Evolutionary conservation across 305 asterid species (phyloP).

Genomic region (Fraxinus velutina): DNA sequence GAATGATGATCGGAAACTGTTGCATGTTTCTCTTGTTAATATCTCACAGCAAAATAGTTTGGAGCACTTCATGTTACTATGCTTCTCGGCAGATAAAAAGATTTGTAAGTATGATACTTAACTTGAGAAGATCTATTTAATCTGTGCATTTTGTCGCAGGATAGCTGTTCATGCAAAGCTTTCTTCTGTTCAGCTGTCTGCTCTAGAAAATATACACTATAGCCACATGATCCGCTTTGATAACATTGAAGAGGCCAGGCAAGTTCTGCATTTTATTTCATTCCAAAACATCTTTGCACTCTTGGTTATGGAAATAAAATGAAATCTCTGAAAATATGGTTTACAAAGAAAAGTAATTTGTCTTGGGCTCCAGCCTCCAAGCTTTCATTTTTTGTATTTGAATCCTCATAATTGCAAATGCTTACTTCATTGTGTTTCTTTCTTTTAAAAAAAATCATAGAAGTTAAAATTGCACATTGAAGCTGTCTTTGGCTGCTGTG

Average conservation of each 20-base stretch:
- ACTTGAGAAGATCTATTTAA: slow-evolving; percentile 16
- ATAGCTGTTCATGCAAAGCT: slow-evolving; percentile 64
- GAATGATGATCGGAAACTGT: neutral
- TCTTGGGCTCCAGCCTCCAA: neutral
- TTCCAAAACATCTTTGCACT: slow-evolving; percentile 15
- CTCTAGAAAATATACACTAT: slow-evolving; percentile 93
- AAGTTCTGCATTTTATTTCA: slow-evolving; percentile 19
- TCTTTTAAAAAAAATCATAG: neutral
- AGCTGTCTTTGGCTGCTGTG: slow-evolving; percentile 24
- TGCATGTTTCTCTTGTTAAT: neutral
- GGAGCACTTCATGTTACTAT: neutral
- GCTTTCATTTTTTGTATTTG: slow-evolving; percentile 4
- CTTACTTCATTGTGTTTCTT: neutral
- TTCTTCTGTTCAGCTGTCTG: slow-evolving; percentile 64
- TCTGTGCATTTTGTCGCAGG: slow-evolving; percentile 41
- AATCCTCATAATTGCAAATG: slow-evolving; percentile 10
- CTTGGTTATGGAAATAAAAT: slow-evolving; percentile 10
- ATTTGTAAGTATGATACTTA: slow-evolving; percentile 6
- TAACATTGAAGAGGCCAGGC: slow-evolving; percentile 84
- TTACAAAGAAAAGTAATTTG: slow-evolving; percentile 1
- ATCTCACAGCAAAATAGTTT: slow-evolving; percentile 1
- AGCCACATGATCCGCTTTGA: slow-evolving; percentile 95
- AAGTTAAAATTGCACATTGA: slow-evolving; percentile 9
- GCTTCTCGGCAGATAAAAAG: neutral
- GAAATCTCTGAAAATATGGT: slow-evolving; percentile 1